A percentile compares a stretch with the other conserved stretches of the same genome.
Evolutionary conservation across 31 red algal species (phyloP).

Genomic region (Bonnemaisonia californica): DNA sequence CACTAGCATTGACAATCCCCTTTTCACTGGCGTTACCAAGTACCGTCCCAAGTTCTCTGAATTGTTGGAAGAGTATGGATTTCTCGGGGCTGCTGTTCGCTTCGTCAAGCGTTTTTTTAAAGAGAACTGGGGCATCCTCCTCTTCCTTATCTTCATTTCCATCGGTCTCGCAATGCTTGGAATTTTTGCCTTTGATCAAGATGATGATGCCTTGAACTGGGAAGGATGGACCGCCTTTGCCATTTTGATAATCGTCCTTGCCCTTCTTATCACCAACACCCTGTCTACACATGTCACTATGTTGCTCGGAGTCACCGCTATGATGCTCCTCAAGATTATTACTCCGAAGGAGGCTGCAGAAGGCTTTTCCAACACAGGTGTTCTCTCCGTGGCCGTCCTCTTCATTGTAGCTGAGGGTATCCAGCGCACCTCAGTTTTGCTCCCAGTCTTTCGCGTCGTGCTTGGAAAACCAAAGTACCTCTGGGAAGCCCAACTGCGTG

Average conservation of each 20-base stretch:
- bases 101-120: slow-evolving; percentile 39
- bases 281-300: slow-evolving; percentile 79
- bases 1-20: slow-evolving; percentile 53
- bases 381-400: slow-evolving; percentile 80
- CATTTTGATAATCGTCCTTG: slow-evolving; percentile 57
- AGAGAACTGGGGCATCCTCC: slow-evolving; percentile 78
- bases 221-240: slow-evolving; percentile 80
- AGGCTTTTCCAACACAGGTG: slow-evolving; percentile 92
- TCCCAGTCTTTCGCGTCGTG: slow-evolving; percentile 69
- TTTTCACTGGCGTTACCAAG: slow-evolving; percentile 38
- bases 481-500: slow-evolving; percentile 80
- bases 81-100: slow-evolving; percentile 20
- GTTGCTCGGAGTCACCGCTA: slow-evolving; percentile 65
- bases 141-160: slow-evolving; percentile 50
- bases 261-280: slow-evolving; percentile 72
- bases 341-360: slow-evolving; percentile 60
- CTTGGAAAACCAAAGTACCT: slow-evolving; percentile 77
- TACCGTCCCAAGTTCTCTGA: slow-evolving; percentile 55
- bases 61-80: slow-evolving; percentile 30
- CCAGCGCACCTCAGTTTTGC: slow-evolving; percentile 75
- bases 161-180: slow-evolving; percentile 85
- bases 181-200: slow-evolving; percentile 69
- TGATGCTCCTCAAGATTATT: slow-evolving; percentile 83
- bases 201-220: slow-evolving; percentile 58
- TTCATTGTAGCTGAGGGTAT: slow-evolving; percentile 94